Conservation (phyloP, 352 stramenopile genomes). For the Phytophthora macrochlamydospora region DNA sequence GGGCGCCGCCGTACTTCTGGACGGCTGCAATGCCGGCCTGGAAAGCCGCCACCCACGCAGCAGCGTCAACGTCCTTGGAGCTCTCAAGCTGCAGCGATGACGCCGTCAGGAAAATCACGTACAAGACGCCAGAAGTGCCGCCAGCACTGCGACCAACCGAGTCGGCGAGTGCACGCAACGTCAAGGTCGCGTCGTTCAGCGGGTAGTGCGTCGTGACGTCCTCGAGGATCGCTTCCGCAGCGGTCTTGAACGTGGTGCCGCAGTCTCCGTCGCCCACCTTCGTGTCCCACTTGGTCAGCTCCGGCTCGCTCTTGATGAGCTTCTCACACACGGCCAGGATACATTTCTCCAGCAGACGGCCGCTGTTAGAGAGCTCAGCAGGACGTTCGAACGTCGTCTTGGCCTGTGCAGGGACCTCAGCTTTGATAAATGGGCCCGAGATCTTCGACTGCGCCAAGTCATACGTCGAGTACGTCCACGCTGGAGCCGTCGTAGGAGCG, state of each 20-base stretch:
- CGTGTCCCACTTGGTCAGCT: constrained; percentile 95
- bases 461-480: constrained; percentile 70
- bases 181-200: constrained; percentile 63
- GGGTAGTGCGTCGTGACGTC: constrained; percentile 65
- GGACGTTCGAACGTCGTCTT: constrained; percentile 48
- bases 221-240: constrained; percentile 85
- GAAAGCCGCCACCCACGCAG: constrained; percentile 63
- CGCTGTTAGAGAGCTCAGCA: constrained; percentile 44
- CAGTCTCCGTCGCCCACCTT: constrained; percentile 98
- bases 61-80: constrained; percentile 31
- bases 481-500: constrained; percentile 56
- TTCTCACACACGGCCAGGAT: constrained; percentile 71
- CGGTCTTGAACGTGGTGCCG: constrained; percentile 95
- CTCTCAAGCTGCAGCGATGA: constrained; percentile 58
- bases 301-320: constrained; percentile 88
- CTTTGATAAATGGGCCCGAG: constrained; percentile 38
- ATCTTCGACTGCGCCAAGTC: constrained; percentile 37
- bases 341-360: constrained; percentile 54
- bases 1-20: constrained; percentile 93
- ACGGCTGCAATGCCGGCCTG: constrained; percentile 79
- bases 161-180: constrained; percentile 61
- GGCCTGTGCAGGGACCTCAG: constrained; percentile 21
- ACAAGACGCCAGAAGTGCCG: constrained; percentile 94
- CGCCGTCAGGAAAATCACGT: constrained; percentile 93
- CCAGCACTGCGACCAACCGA: constrained; percentile 86